phyloP scores from a whole-genome alignment of 2,329 filamentous ascomycete genomes.

The Paecilomyces niveus region DNA sequence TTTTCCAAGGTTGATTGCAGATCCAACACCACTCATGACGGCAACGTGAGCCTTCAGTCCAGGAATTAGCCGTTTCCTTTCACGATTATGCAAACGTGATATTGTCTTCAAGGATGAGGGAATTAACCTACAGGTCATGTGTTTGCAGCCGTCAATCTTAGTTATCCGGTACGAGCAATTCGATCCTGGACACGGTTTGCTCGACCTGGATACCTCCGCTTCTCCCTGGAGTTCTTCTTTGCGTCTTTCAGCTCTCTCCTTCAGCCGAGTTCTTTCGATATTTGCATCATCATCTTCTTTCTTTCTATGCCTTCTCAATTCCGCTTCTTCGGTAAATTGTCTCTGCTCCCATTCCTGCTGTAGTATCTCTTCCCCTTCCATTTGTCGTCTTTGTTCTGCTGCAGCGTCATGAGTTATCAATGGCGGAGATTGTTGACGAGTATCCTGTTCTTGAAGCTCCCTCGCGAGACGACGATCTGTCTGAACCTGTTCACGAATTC shows the following conservation, averaged over 20 bases:
- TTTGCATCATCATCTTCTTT: not conserved
- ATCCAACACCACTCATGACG: not conserved
- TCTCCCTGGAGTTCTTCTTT: not conserved
- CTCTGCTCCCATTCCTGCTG: not conserved
- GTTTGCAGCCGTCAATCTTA: not conserved
- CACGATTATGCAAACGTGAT: not conserved
- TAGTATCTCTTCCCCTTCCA: not conserved
- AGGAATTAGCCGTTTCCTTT: not conserved
- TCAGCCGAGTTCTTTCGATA: not conserved
- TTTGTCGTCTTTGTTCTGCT: not conserved
- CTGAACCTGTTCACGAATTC: not conserved
- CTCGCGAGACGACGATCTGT: not conserved
- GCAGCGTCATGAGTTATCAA: not conserved
- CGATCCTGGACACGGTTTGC: not conserved
- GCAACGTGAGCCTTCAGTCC: not conserved
- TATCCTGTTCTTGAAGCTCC: not conserved
- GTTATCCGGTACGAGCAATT: not conserved
- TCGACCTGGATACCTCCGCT: not conserved
- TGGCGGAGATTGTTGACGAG: not conserved
- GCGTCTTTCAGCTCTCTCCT: not conserved
- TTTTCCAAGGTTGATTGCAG: not conserved
- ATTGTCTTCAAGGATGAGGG: not conserved
- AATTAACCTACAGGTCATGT: not conserved
- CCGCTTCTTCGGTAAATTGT: not conserved
- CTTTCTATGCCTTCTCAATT: not conserved